Base-by-base conservation (phyloP, 768 basidiomycete genomes). In the Lactarius psammicola region DNA sequence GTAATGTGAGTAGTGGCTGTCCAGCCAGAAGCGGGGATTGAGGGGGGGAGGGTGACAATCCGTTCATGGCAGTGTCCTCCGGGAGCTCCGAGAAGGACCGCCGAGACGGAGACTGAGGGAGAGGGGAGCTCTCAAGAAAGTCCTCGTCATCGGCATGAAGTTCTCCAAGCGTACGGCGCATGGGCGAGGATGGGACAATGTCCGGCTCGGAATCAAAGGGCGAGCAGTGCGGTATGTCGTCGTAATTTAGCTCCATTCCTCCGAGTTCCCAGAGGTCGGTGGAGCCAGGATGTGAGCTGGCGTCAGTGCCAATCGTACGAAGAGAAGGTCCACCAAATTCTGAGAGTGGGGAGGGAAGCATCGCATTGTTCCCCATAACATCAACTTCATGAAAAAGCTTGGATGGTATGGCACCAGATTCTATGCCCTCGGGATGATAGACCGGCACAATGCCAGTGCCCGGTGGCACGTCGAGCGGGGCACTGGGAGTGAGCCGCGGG, bases 1-100 rank as follows among this genome's bases (percentile, higher is more conserved):
- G 81, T 13, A 81, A 75, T 1, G 79, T 78, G 30, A 80, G 60
- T 17, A 81, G 65, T 4, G 69, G 66, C 33, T 33, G 66, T 33
- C 66, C 67, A 30, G 57, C 11, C 13, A 56, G 53, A 17, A 61
- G 40, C n/a, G 56, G 55, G 15, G 62, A 56, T 55, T 62, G 30
- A n/a, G 51, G 61, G 3, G 59, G 66, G 7, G 59, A 62, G 0
- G 57, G 49, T n/a, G 44, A 34, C 2, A 28, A 38, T 18, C 49
- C 55, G 9, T 60, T 40, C 57, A 56, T 56, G 2, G 17, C 10
- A 18, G 11, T 36, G 55, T 68, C 69, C n/a, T 69, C 68, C 38
- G 67, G 60, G 26, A 70, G 67, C 26, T 68, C 63, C 20, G 67
- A 36, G 31, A 62, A 59, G 7, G 63, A 65, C 5, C 69, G 57